Evolutionary conservation across 108 stramenopile species (phyloP), one percentile per base, ranked within the genome.

Genomic region (Cyclotella atomus): DNA sequence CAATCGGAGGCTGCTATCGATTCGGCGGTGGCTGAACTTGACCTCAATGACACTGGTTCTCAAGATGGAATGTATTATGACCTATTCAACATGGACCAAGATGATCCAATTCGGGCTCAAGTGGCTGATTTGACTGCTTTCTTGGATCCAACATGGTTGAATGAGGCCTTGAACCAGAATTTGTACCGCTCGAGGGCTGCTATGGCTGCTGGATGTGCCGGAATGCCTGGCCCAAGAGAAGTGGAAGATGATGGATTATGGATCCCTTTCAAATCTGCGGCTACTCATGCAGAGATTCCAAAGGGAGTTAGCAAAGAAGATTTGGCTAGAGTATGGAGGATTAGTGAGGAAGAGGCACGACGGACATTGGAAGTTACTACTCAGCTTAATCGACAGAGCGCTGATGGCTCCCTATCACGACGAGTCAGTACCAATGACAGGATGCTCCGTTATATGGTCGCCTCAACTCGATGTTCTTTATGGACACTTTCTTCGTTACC

Each of bases 301-400:
- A 57, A 54, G 23, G 76, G 82, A 15, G 62, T 83, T 33, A 34
- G 36, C 44, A 62, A 74, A 2, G 64, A 70, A 30, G 52, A 14
- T 50, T 67, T 84, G 2, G 35, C 83, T 17, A 79, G 80, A 21
- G 29, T 79, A 38, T 84, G 78, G 78, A 6, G 68, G 2, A 79
- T 79, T 23, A 68, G 33, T 36, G 23, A 25, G 1, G 46, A 66
- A 9, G 59, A 54, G 5, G 77, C 83, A 3, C 16, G 47, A 19
- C 27, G 54, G 56, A 84, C 78, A 4, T 16, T 79, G 4, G 69
- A 70, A 6, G 52, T 59, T 0, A 79, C 78, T 9, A 61, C 36
- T 2, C 77, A 70, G 70, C 57, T 60, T 9, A 49, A 57, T 53
- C 45, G 29, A 1, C 64, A 65, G 16, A 29, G 20, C 3, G 45